Evolutionary conservation across 1,284 basidiomycete genomes (phyloP).

Genomic region (Leccinum variabile): DNA sequence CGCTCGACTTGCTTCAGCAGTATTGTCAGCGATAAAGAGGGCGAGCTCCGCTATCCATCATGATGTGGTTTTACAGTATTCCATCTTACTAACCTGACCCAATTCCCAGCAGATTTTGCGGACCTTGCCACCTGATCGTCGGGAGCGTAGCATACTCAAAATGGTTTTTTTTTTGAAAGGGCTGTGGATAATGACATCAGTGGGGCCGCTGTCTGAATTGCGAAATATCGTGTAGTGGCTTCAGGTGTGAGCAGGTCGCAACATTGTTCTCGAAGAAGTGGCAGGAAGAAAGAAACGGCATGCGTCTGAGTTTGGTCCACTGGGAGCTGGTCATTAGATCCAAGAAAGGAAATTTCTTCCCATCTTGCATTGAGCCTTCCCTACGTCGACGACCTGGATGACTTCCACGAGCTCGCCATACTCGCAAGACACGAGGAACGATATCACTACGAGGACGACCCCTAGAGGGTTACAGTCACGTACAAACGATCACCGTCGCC

Average conservation of each 20-base stretch:
- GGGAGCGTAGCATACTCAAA: neutral
- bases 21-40: neutral
- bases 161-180: neutral
- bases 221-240: too few relatives aligned
- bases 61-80: neutral
- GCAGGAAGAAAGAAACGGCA: too few relatives aligned
- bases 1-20: neutral
- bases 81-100: neutral
- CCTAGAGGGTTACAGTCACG: slow-evolving; percentile 15
- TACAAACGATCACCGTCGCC: slow-evolving; percentile 19
- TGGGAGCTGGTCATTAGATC: too few relatives aligned
- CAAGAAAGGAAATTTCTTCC: too few relatives aligned
- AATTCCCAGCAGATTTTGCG: neutral
- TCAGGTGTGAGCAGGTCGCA: too few relatives aligned
- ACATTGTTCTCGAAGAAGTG: too few relatives aligned
- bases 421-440: slow-evolving; percentile 14
- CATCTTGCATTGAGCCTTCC: too few relatives aligned
- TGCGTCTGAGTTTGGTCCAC: too few relatives aligned
- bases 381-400: slow-evolving; percentile 9
- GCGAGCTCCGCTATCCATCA: neutral
- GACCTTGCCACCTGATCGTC: neutral
- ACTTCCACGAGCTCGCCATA: slow-evolving; percentile 9
- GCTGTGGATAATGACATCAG: neutral
- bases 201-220: too few relatives aligned
- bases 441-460: slow-evolving; percentile 8